phyloP scores from a whole-genome alignment of 768 basidiomycete species.

The Scleroderma bovista region DNA sequence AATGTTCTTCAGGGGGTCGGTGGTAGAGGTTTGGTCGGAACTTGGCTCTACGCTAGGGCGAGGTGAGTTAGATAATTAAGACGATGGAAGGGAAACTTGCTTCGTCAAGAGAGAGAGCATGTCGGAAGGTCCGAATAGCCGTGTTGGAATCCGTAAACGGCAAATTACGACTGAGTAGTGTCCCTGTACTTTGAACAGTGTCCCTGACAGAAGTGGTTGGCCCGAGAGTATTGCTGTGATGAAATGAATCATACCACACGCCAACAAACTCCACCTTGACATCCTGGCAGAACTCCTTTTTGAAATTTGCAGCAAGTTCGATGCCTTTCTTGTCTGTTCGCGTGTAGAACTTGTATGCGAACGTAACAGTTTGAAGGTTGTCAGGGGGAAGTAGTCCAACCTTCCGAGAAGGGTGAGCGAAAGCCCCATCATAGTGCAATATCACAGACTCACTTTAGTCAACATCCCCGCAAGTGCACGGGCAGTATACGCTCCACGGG shows the following conservation, averaged over 20 bases:
- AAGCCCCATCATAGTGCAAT: background rate
- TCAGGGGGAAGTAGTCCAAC: constrained; percentile 65
- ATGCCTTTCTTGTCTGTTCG: constrained; percentile 41
- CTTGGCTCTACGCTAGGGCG: constrained; percentile 52
- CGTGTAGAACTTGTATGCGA: constrained; percentile 72
- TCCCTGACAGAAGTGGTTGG: constrained; percentile 44
- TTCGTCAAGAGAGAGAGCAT: constrained; percentile 76
- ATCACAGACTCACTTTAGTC: constrained; percentile 44
- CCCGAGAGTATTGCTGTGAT: background rate
- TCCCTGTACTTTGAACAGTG: constrained; percentile 72
- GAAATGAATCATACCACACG: constrained; percentile 49
- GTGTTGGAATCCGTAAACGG: constrained; percentile 65
- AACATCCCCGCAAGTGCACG: constrained; percentile 75
- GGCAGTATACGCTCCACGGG: constrained; percentile 60
- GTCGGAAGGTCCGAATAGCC: constrained; percentile 65
- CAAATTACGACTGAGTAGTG: constrained; percentile 51
- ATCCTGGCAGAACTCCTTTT: constrained; percentile 60
- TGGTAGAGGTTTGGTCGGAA: constrained; percentile 64
- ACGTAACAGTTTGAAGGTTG: constrained; percentile 63
- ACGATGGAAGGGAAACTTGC: constrained; percentile 30
- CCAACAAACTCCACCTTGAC: constrained; percentile 77
- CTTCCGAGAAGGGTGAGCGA: constrained; percentile 28
- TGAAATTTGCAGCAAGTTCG: constrained; percentile 58
- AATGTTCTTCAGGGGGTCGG: constrained; percentile 21
- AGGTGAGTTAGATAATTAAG: constrained; percentile 6